A percentile compares a stretch with the other conserved stretches of the same genome.
Evolutionary conservation across 306 rosid species (phyloP).

Genomic region (Oxytropis ochrocephala): DNA sequence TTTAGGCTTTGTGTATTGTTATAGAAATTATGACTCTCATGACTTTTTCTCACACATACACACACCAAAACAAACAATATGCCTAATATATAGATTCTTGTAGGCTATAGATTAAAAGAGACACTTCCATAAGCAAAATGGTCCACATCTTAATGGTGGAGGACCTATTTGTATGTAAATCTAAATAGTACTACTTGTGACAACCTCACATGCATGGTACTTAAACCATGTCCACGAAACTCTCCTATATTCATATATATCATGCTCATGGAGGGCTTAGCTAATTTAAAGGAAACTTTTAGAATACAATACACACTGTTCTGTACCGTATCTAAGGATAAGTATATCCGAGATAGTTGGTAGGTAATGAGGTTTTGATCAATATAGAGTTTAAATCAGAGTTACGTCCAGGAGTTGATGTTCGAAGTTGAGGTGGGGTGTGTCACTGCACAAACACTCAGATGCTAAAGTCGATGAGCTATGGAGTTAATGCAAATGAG

Average conservation of each 20-base stretch:
- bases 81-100: conserved; percentile 40
- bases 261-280: neutral
- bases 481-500: too few relatives aligned
- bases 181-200: conserved; percentile 23
- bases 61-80: conserved; percentile 20
- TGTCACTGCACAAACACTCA: too few relatives aligned
- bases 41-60: conserved; percentile 17
- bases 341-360: too few relatives aligned
- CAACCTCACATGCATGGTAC: conserved; percentile 46
- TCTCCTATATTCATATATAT: conserved; percentile 13
- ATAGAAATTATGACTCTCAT: conserved; percentile 36
- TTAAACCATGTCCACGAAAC: conserved; percentile 10
- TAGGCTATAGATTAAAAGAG: conserved; percentile 35
- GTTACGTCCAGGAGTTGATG: too few relatives aligned
- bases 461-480: too few relatives aligned
- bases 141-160: conserved; percentile 33
- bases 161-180: conserved; percentile 20
- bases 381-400: too few relatives aligned
- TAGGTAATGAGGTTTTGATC: too few relatives aligned
- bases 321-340: too few relatives aligned
- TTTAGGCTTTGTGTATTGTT: conserved; percentile 35
- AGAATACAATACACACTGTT: neutral
- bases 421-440: too few relatives aligned
- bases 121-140: conserved; percentile 34
- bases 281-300: neutral